Evolutionary conservation across 1,139 yeast genomes (phyloP).

Genomic region (Hyphopichia wangnamkhiaoensis): DNA sequence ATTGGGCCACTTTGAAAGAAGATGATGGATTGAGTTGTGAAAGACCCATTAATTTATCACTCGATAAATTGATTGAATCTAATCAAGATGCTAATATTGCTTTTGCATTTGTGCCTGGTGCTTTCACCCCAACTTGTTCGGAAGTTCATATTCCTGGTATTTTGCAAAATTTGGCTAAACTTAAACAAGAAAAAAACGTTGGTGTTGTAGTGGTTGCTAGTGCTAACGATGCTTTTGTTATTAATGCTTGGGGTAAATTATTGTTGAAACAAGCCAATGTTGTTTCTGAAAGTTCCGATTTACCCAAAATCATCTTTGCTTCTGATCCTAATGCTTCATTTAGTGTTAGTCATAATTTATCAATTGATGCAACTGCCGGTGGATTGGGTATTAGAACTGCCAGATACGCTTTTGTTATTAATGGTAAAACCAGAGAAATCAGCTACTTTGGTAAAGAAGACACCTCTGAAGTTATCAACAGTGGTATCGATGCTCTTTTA

Average conservation of each 20-base stretch:
- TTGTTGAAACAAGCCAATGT: slow-evolving; percentile 39
- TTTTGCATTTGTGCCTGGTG: slow-evolving; percentile 85
- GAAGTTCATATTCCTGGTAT: slow-evolving; percentile 80
- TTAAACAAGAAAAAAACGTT: slow-evolving; percentile 62
- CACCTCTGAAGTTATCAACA: slow-evolving; percentile 23
- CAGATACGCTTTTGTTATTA: slow-evolving; percentile 70
- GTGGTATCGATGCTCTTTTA: slow-evolving; percentile 26
- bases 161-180: slow-evolving; percentile 50
- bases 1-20: slow-evolving; percentile 32
- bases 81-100: slow-evolving; percentile 50
- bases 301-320: slow-evolving; percentile 61
- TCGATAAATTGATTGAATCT: slow-evolving; percentile 24
- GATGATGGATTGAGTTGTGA: slow-evolving; percentile 51
- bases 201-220: slow-evolving; percentile 71
- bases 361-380: slow-evolving; percentile 47
- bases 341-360: slow-evolving; percentile 51
- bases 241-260: slow-evolving; percentile 79
- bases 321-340: slow-evolving; percentile 69
- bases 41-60: slow-evolving; percentile 23
- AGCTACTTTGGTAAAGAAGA: slow-evolving; percentile 28
- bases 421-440: slow-evolving; percentile 29
- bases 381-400: slow-evolving; percentile 69
- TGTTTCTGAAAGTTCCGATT: slow-evolving; percentile 40
- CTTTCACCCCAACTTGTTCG: slow-evolving; percentile 89
- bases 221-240: slow-evolving; percentile 82